phyloP scores from a whole-genome alignment of 2,329 filamentous ascomycete genomes.

The Diaporthe amygdali region DNA sequence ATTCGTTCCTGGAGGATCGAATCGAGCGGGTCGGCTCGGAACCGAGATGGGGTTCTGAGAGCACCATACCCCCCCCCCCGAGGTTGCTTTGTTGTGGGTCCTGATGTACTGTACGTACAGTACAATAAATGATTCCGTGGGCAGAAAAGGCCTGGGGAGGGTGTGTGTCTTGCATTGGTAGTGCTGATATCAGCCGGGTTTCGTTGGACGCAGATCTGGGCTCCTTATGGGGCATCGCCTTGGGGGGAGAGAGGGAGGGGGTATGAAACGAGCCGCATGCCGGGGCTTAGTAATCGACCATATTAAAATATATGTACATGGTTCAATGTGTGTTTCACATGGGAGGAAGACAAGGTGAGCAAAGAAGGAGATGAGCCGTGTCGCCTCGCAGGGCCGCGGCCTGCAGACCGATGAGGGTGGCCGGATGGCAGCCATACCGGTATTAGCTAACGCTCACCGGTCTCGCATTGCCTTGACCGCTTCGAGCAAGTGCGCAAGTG shows the following conservation, averaged over 20 bases:
- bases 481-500: background rate
- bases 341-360: background rate
- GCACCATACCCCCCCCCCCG: no score
- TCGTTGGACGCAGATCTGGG: slow-evolving; percentile 5
- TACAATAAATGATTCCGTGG: background rate
- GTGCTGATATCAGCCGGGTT: slow-evolving; percentile 19
- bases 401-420: background rate
- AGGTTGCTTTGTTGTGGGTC: background rate
- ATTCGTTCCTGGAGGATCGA: background rate
- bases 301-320: background rate
- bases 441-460: slow-evolving; percentile 8
- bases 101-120: slow-evolving; percentile 1
- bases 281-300: slow-evolving; percentile 11
- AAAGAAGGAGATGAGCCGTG: background rate
- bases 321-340: background rate
- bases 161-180: slow-evolving; percentile 20
- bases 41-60: background rate
- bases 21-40: slow-evolving; percentile 12
- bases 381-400: background rate
- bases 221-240: slow-evolving; percentile 9
- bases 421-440: background rate
- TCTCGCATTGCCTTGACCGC: background rate
- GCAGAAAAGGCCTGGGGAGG: background rate
- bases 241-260: background rate
- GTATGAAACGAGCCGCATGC: slow-evolving; percentile 7